Percentiles rank a stretch among this genome's conserved stretches.
Conservation (phyloP, 192 early-diverging fungal genomes). For the Podila verticillata region DNA sequence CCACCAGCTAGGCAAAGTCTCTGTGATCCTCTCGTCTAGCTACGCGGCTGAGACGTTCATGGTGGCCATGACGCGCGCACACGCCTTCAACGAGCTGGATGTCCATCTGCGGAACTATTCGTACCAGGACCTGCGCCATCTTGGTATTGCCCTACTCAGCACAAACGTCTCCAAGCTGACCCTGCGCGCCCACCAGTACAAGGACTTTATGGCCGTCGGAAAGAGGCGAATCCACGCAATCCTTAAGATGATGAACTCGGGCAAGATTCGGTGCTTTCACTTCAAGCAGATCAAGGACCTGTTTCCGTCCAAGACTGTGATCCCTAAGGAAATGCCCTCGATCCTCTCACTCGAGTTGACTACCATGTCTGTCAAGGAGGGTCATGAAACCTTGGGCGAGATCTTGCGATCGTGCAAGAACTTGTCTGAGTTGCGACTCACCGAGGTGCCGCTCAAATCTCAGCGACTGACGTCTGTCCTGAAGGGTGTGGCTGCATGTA, state of each 20-base stretch:
- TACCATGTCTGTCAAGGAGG: slow-evolving; percentile 25
- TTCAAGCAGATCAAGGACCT: slow-evolving; percentile 43
- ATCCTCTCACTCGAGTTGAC: slow-evolving; percentile 39
- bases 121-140: slow-evolving; percentile 21
- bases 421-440: slow-evolving; percentile 19
- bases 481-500: slow-evolving; percentile 12
- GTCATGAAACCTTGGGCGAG: slow-evolving; percentile 16
- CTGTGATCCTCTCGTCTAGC: slow-evolving; percentile 18
- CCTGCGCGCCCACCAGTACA: slow-evolving; percentile 27
- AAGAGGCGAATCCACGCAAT: slow-evolving; percentile 26
- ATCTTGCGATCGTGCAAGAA: slow-evolving; percentile 20
- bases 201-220: slow-evolving; percentile 18
- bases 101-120: slow-evolving; percentile 28
- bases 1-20: slow-evolving; percentile 29
- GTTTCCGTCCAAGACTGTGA: slow-evolving; percentile 16
- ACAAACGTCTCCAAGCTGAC: slow-evolving; percentile 41
- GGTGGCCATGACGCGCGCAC: slow-evolving; percentile 25
- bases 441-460: slow-evolving; percentile 9
- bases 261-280: slow-evolving; percentile 33
- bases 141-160: slow-evolving; percentile 21
- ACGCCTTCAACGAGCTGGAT: slow-evolving; percentile 36
- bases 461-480: slow-evolving; percentile 4
- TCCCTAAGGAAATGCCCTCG: slow-evolving; percentile 20
- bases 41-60: slow-evolving; percentile 21
- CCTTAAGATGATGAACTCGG: slow-evolving; percentile 28